Evolutionary conservation across 192 early-diverging fungal genomes (phyloP), one percentile per base, ranked within the genome.

Genomic region (Backusella psychrophila): DNA sequence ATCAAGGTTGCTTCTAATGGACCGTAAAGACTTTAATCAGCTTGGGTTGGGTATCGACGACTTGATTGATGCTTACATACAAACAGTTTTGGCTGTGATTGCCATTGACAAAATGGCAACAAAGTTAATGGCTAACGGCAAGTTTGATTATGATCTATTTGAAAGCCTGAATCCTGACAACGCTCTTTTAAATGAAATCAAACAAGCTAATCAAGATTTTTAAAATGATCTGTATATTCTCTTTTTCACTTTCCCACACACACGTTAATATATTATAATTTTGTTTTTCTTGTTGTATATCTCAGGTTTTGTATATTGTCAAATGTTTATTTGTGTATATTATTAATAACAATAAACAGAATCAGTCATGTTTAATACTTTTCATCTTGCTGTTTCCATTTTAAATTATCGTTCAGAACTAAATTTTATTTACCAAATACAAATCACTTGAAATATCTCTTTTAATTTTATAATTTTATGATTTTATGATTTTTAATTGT

Each of bases 11-110:
- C 76, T 95, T 66, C 81, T 96, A n/a, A 94, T 96, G 94, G 94
- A 96, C 79, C 89, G 94, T 75, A 96, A 95, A 77, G 94, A 96
- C 75, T 95, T 96, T 65, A 96, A 96, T 80, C 90, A 93, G 80
- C 85, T 95, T 42, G 94, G 94, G 15, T 78, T 95, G 44, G 94
- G 94, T 9, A 88, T 96, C 65, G 94, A 95, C 75, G 94, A 95
- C 73, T 80, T 95, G 75, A 96, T 95, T 71, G 94, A 96, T 72
- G 94, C 92, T 3, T 95, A 95, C 75, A 94, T 96, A 78, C 94
- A 96, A 79, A 96, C 94, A 4, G 91, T 94, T 23, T 76, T 95
- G 39, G 88, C 89, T 53, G 93, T 96, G 9, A 93, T 96, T 81
- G 93, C 92, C 12, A 95, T 96, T 72, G 94, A 96, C 75, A 89